Evolutionary conservation across 2,329 filamentous ascomycete genomes (phyloP), one percentile per base, ranked within the genome.

Genomic region (Ceratocystis cacaofunesta): DNA sequence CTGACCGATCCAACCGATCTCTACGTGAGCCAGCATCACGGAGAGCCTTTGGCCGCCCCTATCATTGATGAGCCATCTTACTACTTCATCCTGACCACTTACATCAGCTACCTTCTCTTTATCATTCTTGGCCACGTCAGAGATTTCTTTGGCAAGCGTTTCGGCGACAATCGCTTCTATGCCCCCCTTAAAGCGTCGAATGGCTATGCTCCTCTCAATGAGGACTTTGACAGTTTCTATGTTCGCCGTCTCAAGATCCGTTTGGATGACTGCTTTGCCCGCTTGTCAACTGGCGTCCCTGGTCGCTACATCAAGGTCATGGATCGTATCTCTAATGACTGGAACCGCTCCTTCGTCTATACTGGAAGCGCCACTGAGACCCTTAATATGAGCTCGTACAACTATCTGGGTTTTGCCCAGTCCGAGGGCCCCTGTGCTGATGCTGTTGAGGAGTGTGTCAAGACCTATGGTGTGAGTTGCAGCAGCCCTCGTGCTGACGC

Each of bases 191-290:
- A 88, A 73, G 82, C 87, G 46, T 83, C 85, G 69, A 90, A 96
- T 73, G 94, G 94, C 68, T 97, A 96, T 73, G 94, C 92, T 10
- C 91, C 94, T 1, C 81, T 99, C 69, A 97, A 96, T 76, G 95
- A 91, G 72, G 94, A 99, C 76, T 99, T 99, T 73, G 94, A 99
- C 79, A 97, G 92, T 76, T 99, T 99, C 76, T 99, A 99, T 76
- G 90, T 92, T 66, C 85, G 94, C 66, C 83, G 94, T 68, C 76
- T 99, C 73, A 97, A 99, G 80, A 83, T 91, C 79, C 86, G 94
- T 69, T 90, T 99, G 73, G 95, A 97, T 71, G 94, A 99, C 76
- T 96, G 91, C 78, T 99, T 99, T 74, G 88, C 92, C 70, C 85
- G 94, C 62, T 90, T 92, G 12, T 91, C 89, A 32, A 95, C 91